These are phyloP conservation scores for Pulchroboletus neoregius DNA, from an alignment of 1,284 basidiomycete genomes.

Conservation along the genomic window DNA sequence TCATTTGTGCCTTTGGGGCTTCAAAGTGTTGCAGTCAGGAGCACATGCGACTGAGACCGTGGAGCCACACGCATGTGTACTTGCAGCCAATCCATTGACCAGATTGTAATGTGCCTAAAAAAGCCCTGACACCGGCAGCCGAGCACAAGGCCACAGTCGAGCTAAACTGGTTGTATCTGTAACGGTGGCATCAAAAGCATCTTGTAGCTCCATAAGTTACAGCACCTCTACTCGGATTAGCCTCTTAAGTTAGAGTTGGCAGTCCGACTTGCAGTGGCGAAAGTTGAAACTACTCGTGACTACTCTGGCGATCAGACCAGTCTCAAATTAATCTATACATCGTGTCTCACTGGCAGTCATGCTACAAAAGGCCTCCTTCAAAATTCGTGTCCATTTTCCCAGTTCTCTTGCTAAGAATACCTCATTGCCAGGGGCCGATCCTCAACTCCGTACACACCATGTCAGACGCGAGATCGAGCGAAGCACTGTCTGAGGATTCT, in stretches of 20 bases:
- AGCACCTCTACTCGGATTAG: too few relatives aligned
- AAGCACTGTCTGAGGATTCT: background rate
- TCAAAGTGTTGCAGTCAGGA: background rate
- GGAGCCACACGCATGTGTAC: background rate
- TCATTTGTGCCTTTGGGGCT: background rate
- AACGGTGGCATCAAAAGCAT: background rate
- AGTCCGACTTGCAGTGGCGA: too few relatives aligned
- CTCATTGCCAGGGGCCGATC: background rate
- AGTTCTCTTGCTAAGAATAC: background rate
- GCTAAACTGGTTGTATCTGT: too few relatives aligned
- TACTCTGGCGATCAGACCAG: background rate
- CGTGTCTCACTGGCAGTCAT: background rate
- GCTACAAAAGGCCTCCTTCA: conserved; percentile 12
- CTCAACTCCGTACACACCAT: conserved; percentile 9
- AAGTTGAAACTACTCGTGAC: too few relatives aligned
- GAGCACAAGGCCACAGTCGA: background rate
- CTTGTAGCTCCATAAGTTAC: too few relatives aligned
- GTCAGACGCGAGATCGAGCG: conserved; percentile 8
- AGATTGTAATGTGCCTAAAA: background rate
- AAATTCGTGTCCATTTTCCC: background rate
- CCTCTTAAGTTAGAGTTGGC: too few relatives aligned
- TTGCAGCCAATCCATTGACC: background rate
- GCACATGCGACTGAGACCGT: background rate
- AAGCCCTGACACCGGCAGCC: background rate
- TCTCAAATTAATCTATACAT: background rate